Evolutionary conservation across 2,329 filamentous ascomycete species (phyloP), one percentile per base, ranked within the genome.

Genomic region (Tolypocladium sp.): DNA sequence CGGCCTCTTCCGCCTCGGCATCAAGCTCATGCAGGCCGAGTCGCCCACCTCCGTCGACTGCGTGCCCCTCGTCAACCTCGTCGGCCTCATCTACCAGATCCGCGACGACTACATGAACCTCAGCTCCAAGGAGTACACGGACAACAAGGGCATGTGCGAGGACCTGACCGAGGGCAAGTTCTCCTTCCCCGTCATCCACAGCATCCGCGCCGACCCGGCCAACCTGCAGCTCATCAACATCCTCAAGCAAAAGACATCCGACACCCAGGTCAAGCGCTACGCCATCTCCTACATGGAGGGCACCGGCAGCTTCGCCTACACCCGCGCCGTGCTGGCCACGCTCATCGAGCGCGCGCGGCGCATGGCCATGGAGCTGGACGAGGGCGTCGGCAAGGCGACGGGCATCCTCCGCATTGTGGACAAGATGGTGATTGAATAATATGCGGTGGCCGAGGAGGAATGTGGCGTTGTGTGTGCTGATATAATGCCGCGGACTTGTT

Each of bases 141-240:
- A 88, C 63, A 93, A 96, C 74, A 97, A 97, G 77, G 94, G 93
- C 56, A 83, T 96, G 66, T 96, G 91, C 73, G 93, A 97, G 77
- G 94, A 97, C 74, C 77, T 97, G 66, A 97, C 92, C 1, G 94
- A 97, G 77, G 93, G 93, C 63, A 97, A 97, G 80, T 97, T 97
- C 77, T 93, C 89, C 33, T 97, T 97, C 71, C 92, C 92, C 46
- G 87, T 97, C 68, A 96, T 97, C 68, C 93, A 97, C 76, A 89
- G 89, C 71, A 95, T 97, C 66, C 89, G 90, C 61, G 78, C 88
- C 61, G 84, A 92, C 70, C 90, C 84, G 22, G 75, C 77, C 37
- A 90, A 92, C 70, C 79, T 89, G 65, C 88, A 95, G 68, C 82
- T 99, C 58, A 83, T 97, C 72, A 96, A 94, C 70, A 97, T 97